Base-by-base conservation (phyloP, 2,329 filamentous ascomycete genomes). In the Microcyclosporella mali region DNA sequence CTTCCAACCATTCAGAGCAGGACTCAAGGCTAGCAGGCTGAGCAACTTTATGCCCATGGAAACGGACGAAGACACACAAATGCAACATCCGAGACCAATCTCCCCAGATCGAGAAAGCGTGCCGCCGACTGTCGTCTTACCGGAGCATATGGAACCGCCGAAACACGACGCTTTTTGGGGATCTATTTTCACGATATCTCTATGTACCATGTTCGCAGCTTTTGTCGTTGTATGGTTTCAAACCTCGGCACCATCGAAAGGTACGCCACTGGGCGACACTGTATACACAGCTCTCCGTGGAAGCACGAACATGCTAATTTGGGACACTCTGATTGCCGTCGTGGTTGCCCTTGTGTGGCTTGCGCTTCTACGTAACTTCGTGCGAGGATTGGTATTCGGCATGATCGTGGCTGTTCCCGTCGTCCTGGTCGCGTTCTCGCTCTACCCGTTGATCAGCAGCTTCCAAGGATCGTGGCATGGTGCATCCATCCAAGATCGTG, bases 321-420 rank as follows among this genome's bases (percentile, higher is more conserved):
- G 92, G 40, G 94, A 97, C 66, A 97, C 92, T 1, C 65, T 97
- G 14, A 82, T 95, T n/a, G 85, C 92, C 1, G 72, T 95, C 30
- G 71, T 94, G 28, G 85, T 97, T 15, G 90, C 90, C 1, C 72
- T 95, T 28, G 66, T 95, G 18, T 98, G 92, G 92, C 77, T 98
- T 48, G 85, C 89, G 1, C 73, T 94, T 1, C 72, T 98, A 36
- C 79, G 88, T 36, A 92, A 88, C 4, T 95, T 94, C 65, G 86
- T 94, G 16, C 80, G 86, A 42, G 80, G 82, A n/a, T 70, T 97
- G 40, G 85, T 95, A 40, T 81, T 82, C 53, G 66, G 85, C 42
- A 85, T 95, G 49, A 67, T 95, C 29, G 70, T 95, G 31, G 84
- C 86, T 1, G 88, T 95, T 12, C 92, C 92, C 0, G 70, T 89